A percentile compares a stretch with the other conserved stretches of the same genome.
These are phyloP conservation scores for Staphylotrichum longicolle DNA, from an alignment of 495 filamentous ascomycete genomes.

Conservation along the genomic window DNA sequence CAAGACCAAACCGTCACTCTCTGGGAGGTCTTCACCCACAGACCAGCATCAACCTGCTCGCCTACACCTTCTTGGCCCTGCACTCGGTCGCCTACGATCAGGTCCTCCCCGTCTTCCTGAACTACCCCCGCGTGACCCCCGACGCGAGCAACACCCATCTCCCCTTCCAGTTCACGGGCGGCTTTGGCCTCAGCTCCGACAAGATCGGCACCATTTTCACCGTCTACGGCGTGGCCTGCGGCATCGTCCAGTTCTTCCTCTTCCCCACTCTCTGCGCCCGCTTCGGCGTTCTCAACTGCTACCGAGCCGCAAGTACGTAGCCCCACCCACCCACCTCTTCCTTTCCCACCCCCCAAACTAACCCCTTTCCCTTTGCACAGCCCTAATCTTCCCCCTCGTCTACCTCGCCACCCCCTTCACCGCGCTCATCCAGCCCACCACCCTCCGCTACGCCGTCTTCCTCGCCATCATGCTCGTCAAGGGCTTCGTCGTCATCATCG, in stretches of 20 bases:
- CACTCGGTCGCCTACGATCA: constrained; percentile 80
- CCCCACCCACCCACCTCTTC: background rate
- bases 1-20: constrained; percentile 46
- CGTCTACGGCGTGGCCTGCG: constrained; percentile 66
- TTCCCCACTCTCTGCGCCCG: constrained; percentile 68
- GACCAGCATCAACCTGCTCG: constrained; percentile 69
- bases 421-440: constrained; percentile 52
- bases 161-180: constrained; percentile 76
- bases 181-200: constrained; percentile 68
- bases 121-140: constrained; percentile 56
- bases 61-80: constrained; percentile 72
- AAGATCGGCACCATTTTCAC: constrained; percentile 77
- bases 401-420: constrained; percentile 75
- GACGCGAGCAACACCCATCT: constrained; percentile 57
- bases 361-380: constrained; percentile 15
- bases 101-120: constrained; percentile 76
- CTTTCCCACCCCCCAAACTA: background rate
- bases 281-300: constrained; percentile 69
- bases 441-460: constrained; percentile 46
- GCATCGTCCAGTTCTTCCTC: constrained; percentile 73
- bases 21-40: constrained; percentile 73
- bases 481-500: constrained; percentile 68
- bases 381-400: constrained; percentile 62
- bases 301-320: constrained; percentile 51
- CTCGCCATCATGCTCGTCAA: constrained; percentile 63